Conservation (phyloP, 225 moss, liverwort and hornwort genomes). For the Thuidium tamariscinum region DNA sequence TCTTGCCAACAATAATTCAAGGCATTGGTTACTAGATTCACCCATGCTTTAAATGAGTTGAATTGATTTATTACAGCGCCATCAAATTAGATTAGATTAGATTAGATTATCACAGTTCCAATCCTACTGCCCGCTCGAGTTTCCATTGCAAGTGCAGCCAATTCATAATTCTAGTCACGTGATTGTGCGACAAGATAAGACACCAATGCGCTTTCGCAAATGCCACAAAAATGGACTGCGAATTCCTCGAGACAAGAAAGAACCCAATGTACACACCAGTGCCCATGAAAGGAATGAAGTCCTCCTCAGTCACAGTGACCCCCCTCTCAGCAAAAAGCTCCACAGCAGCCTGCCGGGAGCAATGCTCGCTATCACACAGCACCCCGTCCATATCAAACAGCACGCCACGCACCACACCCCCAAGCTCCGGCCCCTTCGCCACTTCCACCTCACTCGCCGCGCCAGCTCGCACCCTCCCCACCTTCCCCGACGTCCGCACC, state of each 20-base stretch:
- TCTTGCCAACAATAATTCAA: neutral
- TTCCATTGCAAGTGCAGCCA: neutral
- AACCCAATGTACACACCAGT: constrained; percentile 23
- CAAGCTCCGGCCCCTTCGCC: neutral
- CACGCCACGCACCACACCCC: constrained; percentile 57
- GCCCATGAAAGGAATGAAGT: constrained; percentile 90
- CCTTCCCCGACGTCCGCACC: neutral
- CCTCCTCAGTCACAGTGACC: constrained; percentile 29
- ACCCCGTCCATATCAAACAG: constrained; percentile 98
- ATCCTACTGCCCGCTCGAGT: neutral
- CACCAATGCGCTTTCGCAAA: neutral
- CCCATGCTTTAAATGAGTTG: neutral
- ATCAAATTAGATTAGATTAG: neutral
- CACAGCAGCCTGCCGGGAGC: constrained; percentile 58
- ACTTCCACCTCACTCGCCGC: constrained; percentile 6
- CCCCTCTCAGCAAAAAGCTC: constrained; percentile 75
- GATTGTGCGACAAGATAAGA: neutral
- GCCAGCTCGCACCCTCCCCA: neutral
- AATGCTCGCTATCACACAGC: constrained; percentile 77
- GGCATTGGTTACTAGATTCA: neutral
- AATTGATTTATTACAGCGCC: neutral
- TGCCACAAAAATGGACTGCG: neutral
- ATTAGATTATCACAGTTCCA: neutral
- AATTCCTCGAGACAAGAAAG: neutral
- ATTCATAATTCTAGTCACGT: neutral